phyloP scores from a whole-genome alignment of 2,329 filamentous ascomycete species.

The Diaporthe australafricana region DNA sequence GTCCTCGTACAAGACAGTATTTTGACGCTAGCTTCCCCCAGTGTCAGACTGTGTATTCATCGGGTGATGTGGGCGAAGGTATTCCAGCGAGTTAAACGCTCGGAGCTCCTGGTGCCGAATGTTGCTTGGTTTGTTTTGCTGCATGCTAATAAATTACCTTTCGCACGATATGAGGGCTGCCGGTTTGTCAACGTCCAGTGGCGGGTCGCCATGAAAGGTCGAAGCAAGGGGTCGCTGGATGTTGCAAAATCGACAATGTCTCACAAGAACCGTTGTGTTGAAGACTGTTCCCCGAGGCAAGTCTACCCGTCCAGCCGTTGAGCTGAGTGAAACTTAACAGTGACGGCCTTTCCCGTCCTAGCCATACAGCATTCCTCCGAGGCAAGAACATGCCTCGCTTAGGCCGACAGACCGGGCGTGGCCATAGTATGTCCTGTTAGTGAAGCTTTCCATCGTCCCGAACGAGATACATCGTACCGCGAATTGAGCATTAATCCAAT shows the following conservation, averaged over 20 bases:
- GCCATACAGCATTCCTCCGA: background rate
- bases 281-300: too few relatives aligned
- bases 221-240: background rate
- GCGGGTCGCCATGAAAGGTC: rapidly evolving
- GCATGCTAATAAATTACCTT: too few relatives aligned
- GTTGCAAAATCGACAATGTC: background rate
- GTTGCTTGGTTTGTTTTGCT: too few relatives aligned
- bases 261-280: background rate
- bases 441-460: background rate
- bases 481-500: background rate
- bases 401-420: background rate
- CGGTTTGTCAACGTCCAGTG: background rate
- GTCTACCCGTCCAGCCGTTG: background rate
- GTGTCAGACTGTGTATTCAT: background rate
- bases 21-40: background rate
- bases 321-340: constrained; percentile 8
- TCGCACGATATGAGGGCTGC: background rate
- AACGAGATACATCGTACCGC: background rate
- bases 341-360: background rate
- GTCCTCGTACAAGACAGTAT: background rate
- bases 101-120: too few relatives aligned
- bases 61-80: background rate
- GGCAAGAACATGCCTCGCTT: background rate
- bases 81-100: background rate
- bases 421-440: background rate